phyloP scores from a whole-genome alignment of 1,284 basidiomycete species.

The Malassezia brasiliensis region DNA sequence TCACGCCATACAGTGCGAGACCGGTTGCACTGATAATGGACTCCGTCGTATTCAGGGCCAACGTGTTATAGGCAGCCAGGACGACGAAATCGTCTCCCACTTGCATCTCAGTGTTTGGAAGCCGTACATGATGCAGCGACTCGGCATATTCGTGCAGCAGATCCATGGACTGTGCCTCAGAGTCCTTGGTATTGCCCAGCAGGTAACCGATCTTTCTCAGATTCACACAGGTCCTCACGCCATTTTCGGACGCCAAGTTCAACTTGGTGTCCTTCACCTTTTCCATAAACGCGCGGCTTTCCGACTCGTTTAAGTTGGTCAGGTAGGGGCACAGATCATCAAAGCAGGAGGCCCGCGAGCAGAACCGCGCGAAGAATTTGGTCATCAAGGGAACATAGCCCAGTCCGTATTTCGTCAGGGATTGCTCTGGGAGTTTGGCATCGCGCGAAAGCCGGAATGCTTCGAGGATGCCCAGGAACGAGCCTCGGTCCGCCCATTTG shows the following conservation, averaged over 20 bases:
- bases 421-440: background rate
- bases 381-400: background rate
- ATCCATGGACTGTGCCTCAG: no score
- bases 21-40: background rate
- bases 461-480: constrained; percentile 13
- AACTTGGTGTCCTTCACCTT: background rate
- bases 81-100: constrained; percentile 14
- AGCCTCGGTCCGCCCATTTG: constrained; percentile 14
- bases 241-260: background rate
- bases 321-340: constrained; percentile 12
- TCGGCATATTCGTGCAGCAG: background rate
- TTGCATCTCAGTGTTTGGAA: constrained; percentile 18
- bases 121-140: background rate
- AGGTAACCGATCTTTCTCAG: background rate
- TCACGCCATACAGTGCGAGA: background rate
- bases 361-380: constrained; percentile 1
- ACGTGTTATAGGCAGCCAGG: background rate
- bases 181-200: background rate
- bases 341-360: constrained; percentile 8
- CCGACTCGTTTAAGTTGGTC: background rate
- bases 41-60: background rate
- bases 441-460: background rate
- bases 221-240: constrained; percentile 4
- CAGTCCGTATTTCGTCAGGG: background rate
- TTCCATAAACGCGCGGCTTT: background rate